Evolutionary conservation across 2,329 filamentous ascomycete species (phyloP), one percentile per base, ranked within the genome.

Genomic region (Aspergillus sp.): DNA sequence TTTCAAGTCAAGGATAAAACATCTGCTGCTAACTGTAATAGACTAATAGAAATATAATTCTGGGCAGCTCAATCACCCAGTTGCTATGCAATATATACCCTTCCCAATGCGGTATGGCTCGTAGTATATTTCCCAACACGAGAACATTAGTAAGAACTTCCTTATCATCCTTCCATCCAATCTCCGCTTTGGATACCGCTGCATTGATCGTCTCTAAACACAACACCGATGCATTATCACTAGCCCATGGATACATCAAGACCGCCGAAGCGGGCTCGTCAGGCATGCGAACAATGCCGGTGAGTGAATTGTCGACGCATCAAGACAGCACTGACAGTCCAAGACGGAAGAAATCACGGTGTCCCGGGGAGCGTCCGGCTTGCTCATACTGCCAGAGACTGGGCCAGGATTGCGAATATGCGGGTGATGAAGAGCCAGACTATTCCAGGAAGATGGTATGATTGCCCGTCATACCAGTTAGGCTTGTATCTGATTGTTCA

Each of bases 281-380:
- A 70, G 54, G 69, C 70, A 25, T 73, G 70, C 49, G 69, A 70
- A 52, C 64, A 67, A 39, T 73, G 70, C 59, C 69, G 70, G 70
- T 71, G 12, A 40, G 54, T 31, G 27, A 31, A 31, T 14, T 11
- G 25, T 8, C 4, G n/a, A 17, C 6, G 0, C 11, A 4, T 1
- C 12, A 17, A 59, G 19, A 17, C 5, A 23, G 17, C 19, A 39
- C 41, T 25, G 17, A 31, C 15, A 6, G 12, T 27, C 21, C 0
- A 14, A 72, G 70, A 6, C 67, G 70, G 23, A 74, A 74, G 51
- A 74, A 74, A 55, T 66, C 69, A 23, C 64, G 66, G 49, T 74
- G 71, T 49, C 67, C 70, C 0, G 71, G 69, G 7, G 69, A 74
- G 49, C 67, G 68, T 45, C 71, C 71, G 4, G 62, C 52, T 4